Base-by-base conservation (phyloP, 2,329 filamentous ascomycete species). In the Botrytis pseudocinerea region DNA sequence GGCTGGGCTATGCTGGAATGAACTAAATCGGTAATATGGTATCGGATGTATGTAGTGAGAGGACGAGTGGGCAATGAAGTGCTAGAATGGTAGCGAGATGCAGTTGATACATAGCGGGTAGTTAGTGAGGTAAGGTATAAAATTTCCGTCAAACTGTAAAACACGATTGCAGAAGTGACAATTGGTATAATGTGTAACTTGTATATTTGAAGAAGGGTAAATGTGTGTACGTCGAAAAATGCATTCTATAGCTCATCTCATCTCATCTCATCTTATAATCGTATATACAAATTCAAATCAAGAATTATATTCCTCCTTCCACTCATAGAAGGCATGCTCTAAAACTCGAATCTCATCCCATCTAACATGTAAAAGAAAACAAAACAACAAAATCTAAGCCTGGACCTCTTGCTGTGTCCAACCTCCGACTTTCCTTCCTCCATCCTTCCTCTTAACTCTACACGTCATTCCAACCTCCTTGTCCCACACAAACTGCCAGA, bases 401-500 rank as follows among this genome's bases (percentile, higher is more conserved):
- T 93, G 87, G 68, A 94, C 84, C 83, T 94, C 92, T 69, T 85
- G 85, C 81, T 92, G 87, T 76, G 89, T 92, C 91, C 92, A 93
- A 18, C 84, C 85, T 79, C 89, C 89, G 14, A 91, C 89, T 20
- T 88, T 80, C 40, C 89, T 83, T 0, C 89, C 89, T 14, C 95
- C 94, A 78, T 95, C 89, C 81, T 92, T 92, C 77, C 96, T 87
- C 90, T 99, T 99, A 54, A 99, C 95, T 73, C 96, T 89, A 83
- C 94, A 97, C 85, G 90, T 95, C 81, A 98, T 88, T 40, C 95
- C 95, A 63, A 98, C 94, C 78, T 93, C 90, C 79, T 93, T 90
- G 82, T 99, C 96, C 84, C 91, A 89, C 77, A 99, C 93, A 83
- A 99, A 99, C 74, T 95, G 93, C 94, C 94, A 98, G 78, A 98